Evolutionary conservation across 2,329 filamentous ascomycete genomes (phyloP).

Genomic region (Hymenoscyphus fraxineus): DNA sequence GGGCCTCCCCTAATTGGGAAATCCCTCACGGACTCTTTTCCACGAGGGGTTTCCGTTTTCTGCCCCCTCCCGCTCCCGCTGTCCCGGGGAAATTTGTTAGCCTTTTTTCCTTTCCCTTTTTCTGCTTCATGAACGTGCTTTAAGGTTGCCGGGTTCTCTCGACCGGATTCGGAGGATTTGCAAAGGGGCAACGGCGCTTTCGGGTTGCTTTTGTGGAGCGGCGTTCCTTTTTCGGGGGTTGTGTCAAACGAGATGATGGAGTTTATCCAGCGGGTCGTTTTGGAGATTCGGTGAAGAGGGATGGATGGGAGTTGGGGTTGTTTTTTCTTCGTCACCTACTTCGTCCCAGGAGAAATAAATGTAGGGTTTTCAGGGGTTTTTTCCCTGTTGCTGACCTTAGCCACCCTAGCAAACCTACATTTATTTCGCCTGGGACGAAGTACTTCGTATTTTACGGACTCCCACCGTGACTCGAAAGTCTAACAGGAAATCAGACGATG

Average conservation of each 20-base stretch:
- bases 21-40: neutral
- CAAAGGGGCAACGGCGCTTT: neutral
- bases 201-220: neutral
- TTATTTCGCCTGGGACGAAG: too few relatives aligned
- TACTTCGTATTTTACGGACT: neutral
- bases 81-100: neutral
- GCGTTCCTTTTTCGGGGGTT: neutral
- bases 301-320: neutral
- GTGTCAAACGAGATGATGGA: neutral
- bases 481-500: neutral
- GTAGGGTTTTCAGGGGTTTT: too few relatives aligned
- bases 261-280: neutral
- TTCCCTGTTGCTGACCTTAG: too few relatives aligned
- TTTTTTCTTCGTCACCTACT: neutral
- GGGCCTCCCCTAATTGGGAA: neutral
- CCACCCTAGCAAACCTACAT: too few relatives aligned
- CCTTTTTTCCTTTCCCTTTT: neutral
- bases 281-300: neutral
- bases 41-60: neutral
- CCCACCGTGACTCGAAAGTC: neutral
- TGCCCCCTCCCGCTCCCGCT: conserved; percentile 1
- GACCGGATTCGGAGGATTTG: neutral
- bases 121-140: neutral
- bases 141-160: neutral
- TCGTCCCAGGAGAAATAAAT: too few relatives aligned